Evolutionary conservation across 495 filamentous ascomycete species (phyloP).

Genomic region (Penicillium daleae): DNA sequence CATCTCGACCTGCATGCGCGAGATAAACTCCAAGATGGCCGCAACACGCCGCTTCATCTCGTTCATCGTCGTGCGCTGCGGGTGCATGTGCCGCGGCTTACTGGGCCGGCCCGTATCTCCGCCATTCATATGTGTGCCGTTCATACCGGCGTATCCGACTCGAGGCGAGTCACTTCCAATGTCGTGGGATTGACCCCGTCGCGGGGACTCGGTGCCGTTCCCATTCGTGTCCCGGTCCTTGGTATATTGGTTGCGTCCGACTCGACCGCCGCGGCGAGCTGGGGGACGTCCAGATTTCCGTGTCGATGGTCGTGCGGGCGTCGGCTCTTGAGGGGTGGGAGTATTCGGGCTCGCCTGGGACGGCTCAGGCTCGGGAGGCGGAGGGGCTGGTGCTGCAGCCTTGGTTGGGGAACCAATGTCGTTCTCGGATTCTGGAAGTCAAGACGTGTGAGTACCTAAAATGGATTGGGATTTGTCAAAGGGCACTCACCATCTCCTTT

Average conservation of each 20-base stretch:
- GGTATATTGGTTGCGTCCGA: conserved; percentile 87
- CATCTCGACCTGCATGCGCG: conserved; percentile 87
- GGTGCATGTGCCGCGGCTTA: conserved; percentile 60
- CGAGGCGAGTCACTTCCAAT: conserved; percentile 49
- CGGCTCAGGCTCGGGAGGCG: conserved; percentile 43
- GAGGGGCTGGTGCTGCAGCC: conserved; percentile 16
- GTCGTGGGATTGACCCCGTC: conserved; percentile 69
- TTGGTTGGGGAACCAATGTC: conserved; percentile 47
- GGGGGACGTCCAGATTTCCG: conserved; percentile 73
- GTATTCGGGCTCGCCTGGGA: conserved; percentile 57
- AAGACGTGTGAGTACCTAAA: conserved; percentile 11
- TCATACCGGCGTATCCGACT: conserved; percentile 36
- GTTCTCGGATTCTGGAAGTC: conserved; percentile 41
- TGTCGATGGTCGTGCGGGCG: conserved; percentile 49
- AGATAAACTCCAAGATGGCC: conserved; percentile 86
- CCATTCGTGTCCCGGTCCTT: conserved; percentile 68
- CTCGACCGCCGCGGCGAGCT: conserved; percentile 64
- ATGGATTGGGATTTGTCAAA: no score
- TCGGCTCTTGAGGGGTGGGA: conserved; percentile 51
- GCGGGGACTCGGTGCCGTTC: conserved; percentile 63
- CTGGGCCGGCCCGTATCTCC: conserved; percentile 56
- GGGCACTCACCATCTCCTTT: conserved; percentile 70
- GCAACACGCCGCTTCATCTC: conserved; percentile 89
- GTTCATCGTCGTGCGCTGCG: conserved; percentile 73
- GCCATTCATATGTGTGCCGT: conserved; percentile 46